Percentiles rank a stretch among this genome's conserved stretches.
Evolutionary conservation across 352 stramenopile species (phyloP).

Genomic region (Phytophthora nicotianae): DNA sequence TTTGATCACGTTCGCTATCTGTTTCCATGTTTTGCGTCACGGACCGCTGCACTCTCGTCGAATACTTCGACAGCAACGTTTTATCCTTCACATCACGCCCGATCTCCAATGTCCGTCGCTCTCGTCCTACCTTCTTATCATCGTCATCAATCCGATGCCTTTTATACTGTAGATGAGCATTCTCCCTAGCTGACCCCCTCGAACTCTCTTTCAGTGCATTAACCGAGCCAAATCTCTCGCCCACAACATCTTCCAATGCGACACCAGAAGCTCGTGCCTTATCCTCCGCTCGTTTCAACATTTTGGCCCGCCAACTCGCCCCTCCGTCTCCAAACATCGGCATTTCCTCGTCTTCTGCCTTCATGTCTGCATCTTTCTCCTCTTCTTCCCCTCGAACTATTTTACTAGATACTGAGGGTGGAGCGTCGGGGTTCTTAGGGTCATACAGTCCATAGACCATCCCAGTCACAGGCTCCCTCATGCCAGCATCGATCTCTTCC

Average conservation of each 20-base stretch:
- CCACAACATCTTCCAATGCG: conserved; percentile 65
- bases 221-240: conserved; percentile 63
- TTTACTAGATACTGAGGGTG: conserved; percentile 36
- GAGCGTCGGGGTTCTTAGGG: conserved; percentile 69
- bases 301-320: conserved; percentile 84
- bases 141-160: conserved; percentile 38
- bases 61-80: conserved; percentile 65
- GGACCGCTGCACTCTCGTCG: conserved; percentile 58
- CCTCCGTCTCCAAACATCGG: conserved; percentile 72
- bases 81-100: conserved; percentile 68
- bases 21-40: conserved; percentile 45
- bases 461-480: conserved; percentile 77
- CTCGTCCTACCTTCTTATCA: conserved; percentile 10
- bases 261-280: conserved; percentile 58
- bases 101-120: conserved; percentile 39
- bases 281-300: conserved; percentile 76
- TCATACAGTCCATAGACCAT: conserved; percentile 86
- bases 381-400: conserved; percentile 15
- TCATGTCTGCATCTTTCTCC: conserved; percentile 10
- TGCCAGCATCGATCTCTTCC: conserved; percentile 73
- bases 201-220: conserved; percentile 57
- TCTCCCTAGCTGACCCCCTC: conserved; percentile 46
- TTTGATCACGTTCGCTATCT: conserved; percentile 12
- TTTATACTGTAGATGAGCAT: conserved; percentile 80
- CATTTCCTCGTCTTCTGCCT: conserved; percentile 19